Evolutionary conservation across 139 green algal species (phyloP).

Genomic region (Micractinium sp.): DNA sequence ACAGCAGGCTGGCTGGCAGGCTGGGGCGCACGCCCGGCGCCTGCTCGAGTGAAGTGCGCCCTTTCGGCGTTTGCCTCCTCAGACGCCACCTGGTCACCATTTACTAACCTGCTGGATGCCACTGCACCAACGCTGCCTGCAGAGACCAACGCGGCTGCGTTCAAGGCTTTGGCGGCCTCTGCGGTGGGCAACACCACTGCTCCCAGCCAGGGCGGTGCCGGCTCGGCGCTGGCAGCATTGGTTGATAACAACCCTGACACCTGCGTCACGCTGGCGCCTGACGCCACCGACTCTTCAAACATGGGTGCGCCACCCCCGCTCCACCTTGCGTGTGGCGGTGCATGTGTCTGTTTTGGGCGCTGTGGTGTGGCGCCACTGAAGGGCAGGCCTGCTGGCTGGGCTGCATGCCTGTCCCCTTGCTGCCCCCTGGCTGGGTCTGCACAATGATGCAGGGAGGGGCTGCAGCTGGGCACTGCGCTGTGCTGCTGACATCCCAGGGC

Average conservation of each 20-base stretch:
- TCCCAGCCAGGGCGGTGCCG: neutral
- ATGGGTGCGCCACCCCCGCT: neutral
- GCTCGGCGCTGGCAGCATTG: neutral
- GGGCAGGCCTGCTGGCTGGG: too few species aligned
- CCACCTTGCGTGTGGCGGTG: too few species aligned
- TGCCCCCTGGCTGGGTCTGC: too few species aligned
- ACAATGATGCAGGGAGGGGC: too few species aligned
- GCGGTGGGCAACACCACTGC: neutral
- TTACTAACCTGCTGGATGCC: neutral
- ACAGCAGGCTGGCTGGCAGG: too few species aligned
- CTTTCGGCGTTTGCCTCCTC: neutral
- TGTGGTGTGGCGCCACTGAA: too few species aligned
- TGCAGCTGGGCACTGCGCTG: neutral
- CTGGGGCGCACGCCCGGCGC: neutral
- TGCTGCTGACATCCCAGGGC: neutral
- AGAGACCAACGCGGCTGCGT: slow-evolving; percentile 31
- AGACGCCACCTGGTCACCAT: neutral
- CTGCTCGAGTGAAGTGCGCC: neutral
- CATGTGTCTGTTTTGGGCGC: too few species aligned
- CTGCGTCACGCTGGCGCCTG: neutral
- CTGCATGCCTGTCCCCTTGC: too few species aligned
- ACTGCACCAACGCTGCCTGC: neutral
- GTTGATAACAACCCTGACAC: slow-evolving; percentile 21
- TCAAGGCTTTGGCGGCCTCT: slow-evolving; percentile 30
- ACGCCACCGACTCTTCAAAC: neutral